Percentiles rank a stretch among this genome's conserved stretches.
phyloP scores from a whole-genome alignment of 495 filamentous ascomycete genomes.

The Aeminium ludgeri region DNA sequence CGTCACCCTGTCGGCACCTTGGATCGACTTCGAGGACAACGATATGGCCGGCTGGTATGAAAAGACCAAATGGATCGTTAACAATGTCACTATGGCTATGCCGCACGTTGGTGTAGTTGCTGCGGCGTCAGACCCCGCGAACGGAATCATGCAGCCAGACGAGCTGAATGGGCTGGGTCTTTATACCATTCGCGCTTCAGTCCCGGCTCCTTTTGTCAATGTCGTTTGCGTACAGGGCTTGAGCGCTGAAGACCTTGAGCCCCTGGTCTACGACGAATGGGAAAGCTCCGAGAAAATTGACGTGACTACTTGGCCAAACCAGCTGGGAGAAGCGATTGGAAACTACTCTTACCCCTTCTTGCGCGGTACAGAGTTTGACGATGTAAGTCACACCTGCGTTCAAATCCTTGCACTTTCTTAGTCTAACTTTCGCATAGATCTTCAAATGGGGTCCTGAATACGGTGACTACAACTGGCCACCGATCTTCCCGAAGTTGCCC shows the following conservation, averaged over 20 bases:
- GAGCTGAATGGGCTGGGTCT: conserved; percentile 47
- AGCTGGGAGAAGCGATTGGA: neutral
- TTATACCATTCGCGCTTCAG: conserved; percentile 46
- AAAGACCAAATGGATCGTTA: conserved; percentile 35
- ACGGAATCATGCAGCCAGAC: conserved; percentile 46
- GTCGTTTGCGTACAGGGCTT: conserved; percentile 48
- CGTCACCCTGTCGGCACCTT: conserved; percentile 42
- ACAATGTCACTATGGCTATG: conserved; percentile 60
- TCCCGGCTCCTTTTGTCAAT: conserved; percentile 48
- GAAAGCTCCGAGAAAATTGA: conserved; percentile 28
- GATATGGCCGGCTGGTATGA: conserved; percentile 23
- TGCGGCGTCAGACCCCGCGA: conserved; percentile 40
- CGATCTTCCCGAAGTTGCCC: conserved; percentile 48
- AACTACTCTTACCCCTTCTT: conserved; percentile 6
- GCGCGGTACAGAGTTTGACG: conserved; percentile 6
- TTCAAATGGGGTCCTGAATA: conserved; percentile 44
- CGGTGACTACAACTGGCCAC: conserved; percentile 29
- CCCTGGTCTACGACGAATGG: conserved; percentile 45
- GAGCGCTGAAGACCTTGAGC: conserved; percentile 36
- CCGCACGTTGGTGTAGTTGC: conserved; percentile 49
- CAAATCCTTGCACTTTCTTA: too few species aligned
- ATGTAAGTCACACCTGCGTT: neutral
- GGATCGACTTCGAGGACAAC: conserved; percentile 38
- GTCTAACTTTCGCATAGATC: conserved; percentile 17
- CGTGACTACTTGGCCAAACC: conserved; percentile 21